Percentiles rank a stretch among this genome's conserved stretches.
Conservation (phyloP, 2,329 filamentous ascomycete species). For the Keithomyces neogunnii region DNA sequence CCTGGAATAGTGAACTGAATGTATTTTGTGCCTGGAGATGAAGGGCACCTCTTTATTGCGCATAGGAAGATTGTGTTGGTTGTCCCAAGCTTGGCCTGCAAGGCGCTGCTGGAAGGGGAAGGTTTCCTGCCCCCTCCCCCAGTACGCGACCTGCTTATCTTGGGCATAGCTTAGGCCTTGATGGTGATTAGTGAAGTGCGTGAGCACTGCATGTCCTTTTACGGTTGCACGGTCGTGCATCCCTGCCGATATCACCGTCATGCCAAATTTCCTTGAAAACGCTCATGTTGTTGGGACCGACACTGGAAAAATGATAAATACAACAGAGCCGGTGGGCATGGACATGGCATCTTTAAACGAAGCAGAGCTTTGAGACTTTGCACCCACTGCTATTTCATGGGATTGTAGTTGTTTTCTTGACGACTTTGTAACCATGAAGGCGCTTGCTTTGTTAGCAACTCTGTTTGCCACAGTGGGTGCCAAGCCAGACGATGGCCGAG, state of each 20-base stretch:
- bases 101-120: background rate
- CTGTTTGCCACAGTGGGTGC: slow-evolving; percentile 11
- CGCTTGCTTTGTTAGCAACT: slow-evolving; percentile 7
- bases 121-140: background rate
- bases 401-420: no score
- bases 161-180: background rate
- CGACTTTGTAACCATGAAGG: slow-evolving; percentile 10
- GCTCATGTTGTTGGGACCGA: no score
- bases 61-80: background rate
- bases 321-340: no score
- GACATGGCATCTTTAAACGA: no score
- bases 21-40: background rate
- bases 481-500: slow-evolving; percentile 8
- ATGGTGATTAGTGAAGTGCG: background rate
- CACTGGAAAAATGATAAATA: no score
- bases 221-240: no score
- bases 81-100: background rate
- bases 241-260: no score
- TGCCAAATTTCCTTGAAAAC: no score
- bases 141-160: background rate
- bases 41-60: background rate
- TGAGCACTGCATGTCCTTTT: background rate
- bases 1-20: no score
- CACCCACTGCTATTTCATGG: background rate
- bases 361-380: no score